phyloP scores from a whole-genome alignment of 2,329 filamentous ascomycete species.

The Fusarium tupiense region DNA sequence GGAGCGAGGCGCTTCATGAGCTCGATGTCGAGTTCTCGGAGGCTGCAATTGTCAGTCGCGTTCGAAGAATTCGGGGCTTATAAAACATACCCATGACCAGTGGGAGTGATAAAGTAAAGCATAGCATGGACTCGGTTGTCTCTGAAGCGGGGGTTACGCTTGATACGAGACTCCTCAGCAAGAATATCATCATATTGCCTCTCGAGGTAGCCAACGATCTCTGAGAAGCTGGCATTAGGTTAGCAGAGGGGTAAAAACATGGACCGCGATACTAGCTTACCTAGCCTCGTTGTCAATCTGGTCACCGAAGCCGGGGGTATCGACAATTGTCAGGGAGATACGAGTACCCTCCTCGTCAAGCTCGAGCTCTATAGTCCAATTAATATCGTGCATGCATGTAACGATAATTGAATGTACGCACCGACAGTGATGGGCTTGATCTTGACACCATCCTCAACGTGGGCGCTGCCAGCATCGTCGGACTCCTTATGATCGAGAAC shows the following conservation, averaged over 20 bases:
- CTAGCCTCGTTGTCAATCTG: constrained; percentile 99
- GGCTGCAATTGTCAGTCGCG: constrained; percentile 60
- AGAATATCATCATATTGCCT: constrained; percentile 99
- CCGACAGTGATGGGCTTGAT: constrained; percentile 99
- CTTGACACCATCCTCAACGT: constrained; percentile 95
- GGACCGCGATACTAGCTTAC: constrained; percentile 58
- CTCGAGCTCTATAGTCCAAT: constrained; percentile 75
- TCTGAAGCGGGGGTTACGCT: constrained; percentile 99
- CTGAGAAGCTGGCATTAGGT: constrained; percentile 76
- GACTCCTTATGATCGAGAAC: constrained; percentile 92
- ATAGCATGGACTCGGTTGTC: constrained; percentile 99
- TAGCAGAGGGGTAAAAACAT: constrained; percentile 2
- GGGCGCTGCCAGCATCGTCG: constrained; percentile 87
- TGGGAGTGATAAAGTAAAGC: constrained; percentile 99
- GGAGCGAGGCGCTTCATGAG: constrained; percentile 99
- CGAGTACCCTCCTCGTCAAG: constrained; percentile 98
- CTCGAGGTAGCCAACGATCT: constrained; percentile 98
- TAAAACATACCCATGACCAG: constrained; percentile 81
- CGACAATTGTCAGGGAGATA: constrained; percentile 97
- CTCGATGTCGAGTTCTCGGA: constrained; percentile 98
- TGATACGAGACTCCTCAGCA: constrained; percentile 99
- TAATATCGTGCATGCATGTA: constrained; percentile 40
- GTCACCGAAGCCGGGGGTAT: constrained; percentile 97
- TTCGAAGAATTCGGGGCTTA: background rate
- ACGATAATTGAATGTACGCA: constrained; percentile 53